Percentiles rank a stretch among this genome's conserved stretches.
Evolutionary conservation across 345 rosid species (phyloP).

Genomic region (Sisymbrium irio): DNA sequence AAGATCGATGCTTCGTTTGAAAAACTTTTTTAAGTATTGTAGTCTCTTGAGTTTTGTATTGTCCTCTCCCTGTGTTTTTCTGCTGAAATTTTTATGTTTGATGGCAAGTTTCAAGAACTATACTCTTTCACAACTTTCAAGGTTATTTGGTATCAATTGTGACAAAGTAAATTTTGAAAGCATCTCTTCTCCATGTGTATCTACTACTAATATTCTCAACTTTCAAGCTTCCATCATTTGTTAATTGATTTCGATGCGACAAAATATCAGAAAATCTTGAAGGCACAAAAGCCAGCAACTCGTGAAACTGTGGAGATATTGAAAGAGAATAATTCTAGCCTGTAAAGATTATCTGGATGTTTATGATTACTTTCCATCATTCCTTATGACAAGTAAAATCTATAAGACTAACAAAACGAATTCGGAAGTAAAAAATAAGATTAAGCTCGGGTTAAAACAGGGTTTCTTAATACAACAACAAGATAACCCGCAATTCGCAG

Average conservation of each 20-base stretch:
- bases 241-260: background rate
- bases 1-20: background rate
- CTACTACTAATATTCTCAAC: background rate
- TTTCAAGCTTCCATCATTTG: background rate
- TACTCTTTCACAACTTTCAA: background rate
- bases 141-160: background rate
- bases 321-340: background rate
- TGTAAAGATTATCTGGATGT: background rate
- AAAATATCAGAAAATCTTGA: background rate
- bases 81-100: background rate
- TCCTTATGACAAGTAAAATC: background rate
- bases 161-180: background rate
- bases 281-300: background rate
- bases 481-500: background rate
- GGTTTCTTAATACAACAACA: constrained; percentile 28
- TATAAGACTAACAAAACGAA: background rate
- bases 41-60: background rate
- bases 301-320: background rate
- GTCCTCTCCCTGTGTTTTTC: background rate
- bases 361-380: background rate
- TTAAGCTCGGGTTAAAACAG: background rate
- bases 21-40: background rate
- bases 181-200: background rate
- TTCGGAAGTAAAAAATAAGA: constrained; percentile 1
- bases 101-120: background rate